phyloP scores from a whole-genome alignment of 2,329 filamentous ascomycete species.

The Neodidymelliopsis sp. region DNA sequence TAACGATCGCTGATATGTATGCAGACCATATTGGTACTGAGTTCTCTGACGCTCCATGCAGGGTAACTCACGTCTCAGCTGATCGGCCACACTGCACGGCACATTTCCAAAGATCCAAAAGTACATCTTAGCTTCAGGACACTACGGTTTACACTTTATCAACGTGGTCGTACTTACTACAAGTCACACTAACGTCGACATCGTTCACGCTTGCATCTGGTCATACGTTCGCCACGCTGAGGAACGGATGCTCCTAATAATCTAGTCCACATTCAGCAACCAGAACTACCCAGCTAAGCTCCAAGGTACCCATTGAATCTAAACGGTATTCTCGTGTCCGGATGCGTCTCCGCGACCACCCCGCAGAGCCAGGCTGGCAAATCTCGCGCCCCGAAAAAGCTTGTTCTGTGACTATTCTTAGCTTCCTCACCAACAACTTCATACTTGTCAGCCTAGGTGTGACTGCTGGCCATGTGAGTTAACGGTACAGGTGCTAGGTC shows the following conservation, averaged over 20 bases:
- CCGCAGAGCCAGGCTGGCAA: slow-evolving; percentile 1
- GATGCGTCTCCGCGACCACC: slow-evolving; percentile 5
- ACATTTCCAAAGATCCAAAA: background rate
- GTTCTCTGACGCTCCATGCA: no score
- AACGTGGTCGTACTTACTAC: background rate
- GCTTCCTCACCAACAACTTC: background rate
- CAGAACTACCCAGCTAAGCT: background rate
- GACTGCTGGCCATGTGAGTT: no score
- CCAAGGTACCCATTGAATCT: background rate
- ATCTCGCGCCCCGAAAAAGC: slow-evolving; percentile 2
- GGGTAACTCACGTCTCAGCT: no score
- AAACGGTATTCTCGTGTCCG: background rate
- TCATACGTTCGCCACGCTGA: background rate
- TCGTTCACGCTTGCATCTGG: background rate
- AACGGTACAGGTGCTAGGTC: no score
- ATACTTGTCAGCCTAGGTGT: background rate
- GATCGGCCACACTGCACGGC: background rate
- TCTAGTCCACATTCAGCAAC: background rate
- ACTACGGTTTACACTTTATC: no score
- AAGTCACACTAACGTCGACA: background rate
- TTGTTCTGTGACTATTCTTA: slow-evolving; percentile 1
- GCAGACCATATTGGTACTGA: no score
- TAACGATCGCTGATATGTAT: background rate
- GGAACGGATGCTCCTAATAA: background rate
- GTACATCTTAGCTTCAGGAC: no score